phyloP scores from a whole-genome alignment of 371 early-diverging fungal species.

The Circinella minor region DNA sequence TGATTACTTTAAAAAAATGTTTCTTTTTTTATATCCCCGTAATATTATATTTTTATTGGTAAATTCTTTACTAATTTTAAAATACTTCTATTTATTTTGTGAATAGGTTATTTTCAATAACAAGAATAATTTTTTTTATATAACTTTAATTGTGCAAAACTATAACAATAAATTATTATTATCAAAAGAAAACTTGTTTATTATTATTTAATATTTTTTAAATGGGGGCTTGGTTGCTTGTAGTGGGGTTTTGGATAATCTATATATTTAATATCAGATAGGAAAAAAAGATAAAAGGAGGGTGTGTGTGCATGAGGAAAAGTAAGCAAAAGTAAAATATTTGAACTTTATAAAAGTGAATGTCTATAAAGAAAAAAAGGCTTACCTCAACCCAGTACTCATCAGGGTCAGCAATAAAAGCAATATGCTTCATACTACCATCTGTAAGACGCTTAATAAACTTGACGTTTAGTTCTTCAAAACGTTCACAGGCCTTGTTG shows the following conservation, averaged over 20 bases:
- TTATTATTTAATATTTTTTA: not conserved
- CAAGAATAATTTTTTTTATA: too few relatives aligned
- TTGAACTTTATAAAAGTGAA: not conserved
- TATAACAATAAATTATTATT: not conserved
- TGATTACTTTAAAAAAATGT: not conserved
- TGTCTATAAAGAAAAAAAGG: not conserved
- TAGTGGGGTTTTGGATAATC: constrained; percentile 30
- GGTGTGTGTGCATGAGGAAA: not conserved
- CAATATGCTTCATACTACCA: constrained; percentile 85
- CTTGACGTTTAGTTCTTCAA: constrained; percentile 72
- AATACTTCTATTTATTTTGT: not conserved
- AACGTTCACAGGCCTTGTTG: constrained; percentile 77
- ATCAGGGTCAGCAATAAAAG: constrained; percentile 89
- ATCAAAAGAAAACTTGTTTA: not conserved
- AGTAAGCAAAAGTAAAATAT: too few relatives aligned
- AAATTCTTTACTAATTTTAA: too few relatives aligned
- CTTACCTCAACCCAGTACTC: constrained; percentile 81
- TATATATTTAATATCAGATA: not conserved
- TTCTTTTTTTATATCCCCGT: not conserved
- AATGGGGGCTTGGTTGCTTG: not conserved
- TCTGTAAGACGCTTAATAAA: constrained; percentile 81
- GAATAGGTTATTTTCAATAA: too few relatives aligned
- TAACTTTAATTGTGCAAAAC: not conserved
- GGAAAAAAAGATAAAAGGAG: not conserved
- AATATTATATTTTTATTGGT: too few relatives aligned